These are phyloP conservation scores for Talaromyces sp. DNA, from an alignment of 2,329 filamentous ascomycete species.

Conservation along the genomic window DNA sequence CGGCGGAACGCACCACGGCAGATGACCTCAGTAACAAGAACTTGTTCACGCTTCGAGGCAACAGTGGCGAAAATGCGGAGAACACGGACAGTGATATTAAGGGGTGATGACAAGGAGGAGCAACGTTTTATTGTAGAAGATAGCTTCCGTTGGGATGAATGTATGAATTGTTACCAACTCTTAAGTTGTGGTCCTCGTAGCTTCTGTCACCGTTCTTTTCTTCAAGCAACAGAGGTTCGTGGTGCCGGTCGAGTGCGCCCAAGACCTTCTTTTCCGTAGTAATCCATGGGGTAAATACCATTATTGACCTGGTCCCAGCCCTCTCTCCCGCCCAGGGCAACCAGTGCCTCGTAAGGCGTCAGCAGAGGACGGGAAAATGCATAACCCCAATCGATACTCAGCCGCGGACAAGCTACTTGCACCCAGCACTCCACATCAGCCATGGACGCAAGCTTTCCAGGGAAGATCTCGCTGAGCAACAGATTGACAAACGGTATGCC, in stretches of 20 bases:
- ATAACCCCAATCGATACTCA: conserved; percentile 99
- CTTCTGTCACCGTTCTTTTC: neutral
- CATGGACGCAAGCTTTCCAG: conserved; percentile 92
- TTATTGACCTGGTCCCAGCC: conserved; percentile 62
- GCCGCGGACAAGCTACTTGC: conserved; percentile 89
- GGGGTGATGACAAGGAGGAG: conserved; percentile 16
- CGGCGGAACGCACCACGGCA: conserved; percentile 53
- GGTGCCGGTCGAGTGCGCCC: conserved; percentile 63
- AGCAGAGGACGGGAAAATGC: conserved; percentile 84
- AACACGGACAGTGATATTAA: conserved; percentile 30
- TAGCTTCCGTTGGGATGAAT: neutral
- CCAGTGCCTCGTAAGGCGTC: conserved; percentile 91
- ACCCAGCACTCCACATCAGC: conserved; percentile 95
- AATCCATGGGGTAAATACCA: conserved; percentile 93
- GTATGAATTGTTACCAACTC: neutral
- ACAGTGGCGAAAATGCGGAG: conserved; percentile 35
- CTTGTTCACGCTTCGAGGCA: conserved; percentile 31
- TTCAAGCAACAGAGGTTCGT: neutral
- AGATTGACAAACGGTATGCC: conserved; percentile 81
- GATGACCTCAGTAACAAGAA: conserved; percentile 36
- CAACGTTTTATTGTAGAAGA: neutral
- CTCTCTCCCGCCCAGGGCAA: conserved; percentile 75
- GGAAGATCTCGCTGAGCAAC: conserved; percentile 91
- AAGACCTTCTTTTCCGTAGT: conserved; percentile 87
- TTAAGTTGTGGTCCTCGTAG: neutral